A percentile compares a stretch with the other conserved stretches of the same genome.
phyloP scores from a whole-genome alignment of 2,329 filamentous ascomycete species.

The Emmonsiellopsis sp. region DNA sequence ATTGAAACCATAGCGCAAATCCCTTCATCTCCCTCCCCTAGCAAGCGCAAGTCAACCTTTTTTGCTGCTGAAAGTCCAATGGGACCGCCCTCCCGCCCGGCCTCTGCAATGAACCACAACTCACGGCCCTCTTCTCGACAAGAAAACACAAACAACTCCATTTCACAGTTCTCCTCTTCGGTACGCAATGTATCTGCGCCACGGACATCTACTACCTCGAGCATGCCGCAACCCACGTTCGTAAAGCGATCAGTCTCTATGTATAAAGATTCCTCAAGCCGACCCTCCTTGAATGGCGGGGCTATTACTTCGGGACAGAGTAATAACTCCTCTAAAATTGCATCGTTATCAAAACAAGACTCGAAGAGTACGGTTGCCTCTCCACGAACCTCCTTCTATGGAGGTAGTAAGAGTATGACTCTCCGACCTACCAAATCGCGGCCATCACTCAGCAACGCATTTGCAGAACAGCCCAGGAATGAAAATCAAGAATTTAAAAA shows the following conservation, averaged over 20 bases:
- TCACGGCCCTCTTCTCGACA: conserved; percentile 38
- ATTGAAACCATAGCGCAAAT: conserved; percentile 74
- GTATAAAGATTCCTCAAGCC: conserved; percentile 9
- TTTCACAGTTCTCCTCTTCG: conserved; percentile 22
- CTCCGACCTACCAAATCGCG: conserved; percentile 37
- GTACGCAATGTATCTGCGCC: conserved; percentile 26
- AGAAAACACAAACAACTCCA: conserved; percentile 47
- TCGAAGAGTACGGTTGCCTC: background rate
- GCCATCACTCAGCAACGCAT: conserved; percentile 46
- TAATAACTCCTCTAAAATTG: background rate
- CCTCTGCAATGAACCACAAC: conserved; percentile 30
- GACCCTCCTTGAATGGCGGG: background rate
- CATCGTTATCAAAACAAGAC: conserved; percentile 1
- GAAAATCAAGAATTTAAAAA: conserved; percentile 22
- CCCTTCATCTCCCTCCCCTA: conserved; percentile 65
- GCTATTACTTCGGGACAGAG: background rate
- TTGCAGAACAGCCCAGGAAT: conserved; percentile 45
- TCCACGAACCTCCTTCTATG: conserved; percentile 2
- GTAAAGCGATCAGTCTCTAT: conserved; percentile 10
- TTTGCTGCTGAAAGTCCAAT: conserved; percentile 57
- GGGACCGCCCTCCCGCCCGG: conserved; percentile 54
- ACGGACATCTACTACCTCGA: conserved; percentile 19
- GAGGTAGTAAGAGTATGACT: conserved; percentile 42
- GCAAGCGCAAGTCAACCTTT: conserved; percentile 61
- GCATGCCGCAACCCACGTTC: conserved; percentile 13